Base-by-base conservation (phyloP, 75 land plant genomes). In the Sequoiadendron giganteum region DNA sequence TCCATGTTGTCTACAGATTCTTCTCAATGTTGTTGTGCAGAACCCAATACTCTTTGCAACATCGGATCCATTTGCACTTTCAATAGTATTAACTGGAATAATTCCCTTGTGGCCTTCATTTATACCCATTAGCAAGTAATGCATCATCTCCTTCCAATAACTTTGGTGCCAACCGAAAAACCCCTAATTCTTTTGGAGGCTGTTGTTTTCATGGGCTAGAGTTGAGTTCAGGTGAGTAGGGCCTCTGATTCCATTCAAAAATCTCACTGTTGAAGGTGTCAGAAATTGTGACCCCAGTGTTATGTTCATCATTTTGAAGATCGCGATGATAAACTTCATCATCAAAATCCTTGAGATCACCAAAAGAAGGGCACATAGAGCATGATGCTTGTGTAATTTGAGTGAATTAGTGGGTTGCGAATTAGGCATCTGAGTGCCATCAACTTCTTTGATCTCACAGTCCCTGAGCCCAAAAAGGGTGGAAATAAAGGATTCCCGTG, bases 201-300 rank as follows among this genome's bases (percentile, higher is more conserved):
- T 81, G 30, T 45, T 86, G 83, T 86, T 89, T 92, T 43, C 38
- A 30, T 16, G 94, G 95, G 49, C 88, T 96, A 52, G 90, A 89
- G 79, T 70, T 89, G 84, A 95, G 93, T 58, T 97, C 97, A 73
- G 96, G 99, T 42, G 99, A 97, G 86, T 94, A 95, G 86, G 96
- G 77, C 61, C 92, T 86, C 87, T 96, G 97, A 61, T 95, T 95
- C 99, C 97, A 94, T 61, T 93, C 93, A 95, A 95, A 95, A 87
- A 93, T 88, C 84, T 97, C 98, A 91, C 94, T 93, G 52, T 95
- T 95, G 88, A 87, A 89, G 49, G 77, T 83, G 81, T 91, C 92
- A 54, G 42, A 79, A 80, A 13, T 84, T 34, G 49, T 68, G 16
- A 70, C 25, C 76, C 87, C 86, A 16, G 49, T 85, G 52, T 89